phyloP scores from a whole-genome alignment of 2,329 filamentous ascomycete genomes.

The Cladophialophora yegresii region DNA sequence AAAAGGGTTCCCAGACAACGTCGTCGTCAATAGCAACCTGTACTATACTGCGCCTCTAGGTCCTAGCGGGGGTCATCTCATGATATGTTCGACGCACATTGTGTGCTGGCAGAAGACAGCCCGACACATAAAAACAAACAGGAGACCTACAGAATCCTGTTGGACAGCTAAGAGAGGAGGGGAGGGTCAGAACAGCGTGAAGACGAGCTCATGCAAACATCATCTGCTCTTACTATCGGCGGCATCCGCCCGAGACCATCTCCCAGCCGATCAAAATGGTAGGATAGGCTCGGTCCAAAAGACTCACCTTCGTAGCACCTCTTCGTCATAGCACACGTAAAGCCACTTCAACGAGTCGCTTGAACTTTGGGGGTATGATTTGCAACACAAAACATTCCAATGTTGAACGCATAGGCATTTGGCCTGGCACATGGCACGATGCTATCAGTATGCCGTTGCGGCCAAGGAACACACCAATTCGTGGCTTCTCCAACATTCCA shows the following conservation, averaged over 20 bases:
- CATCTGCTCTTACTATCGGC: not conserved
- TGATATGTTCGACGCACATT: no score
- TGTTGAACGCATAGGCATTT: not conserved
- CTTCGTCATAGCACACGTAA: not conserved
- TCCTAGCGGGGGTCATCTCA: not conserved
- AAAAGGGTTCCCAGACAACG: not conserved
- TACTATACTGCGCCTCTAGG: not conserved
- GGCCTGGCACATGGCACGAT: not conserved
- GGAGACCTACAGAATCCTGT: not conserved
- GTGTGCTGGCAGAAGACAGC: not conserved
- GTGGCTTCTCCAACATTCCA: conserved; percentile 51
- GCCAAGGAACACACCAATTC: conserved; percentile 41
- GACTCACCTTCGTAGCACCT: not conserved
- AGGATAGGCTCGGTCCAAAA: not conserved
- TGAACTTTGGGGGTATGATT: not conserved
- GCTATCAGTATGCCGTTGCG: conserved; percentile 22
- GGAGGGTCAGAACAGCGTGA: not conserved
- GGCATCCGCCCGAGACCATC: not conserved
- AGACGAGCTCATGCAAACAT: not conserved
- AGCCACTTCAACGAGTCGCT: not conserved
- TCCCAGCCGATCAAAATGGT: not conserved
- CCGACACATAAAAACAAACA: not conserved
- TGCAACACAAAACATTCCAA: not conserved
- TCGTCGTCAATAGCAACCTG: not conserved
- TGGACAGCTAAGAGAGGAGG: not conserved